Evolutionary conservation across 495 filamentous ascomycete species (phyloP), one percentile per base, ranked within the genome.

Genomic region (Talaromyces adpressus): DNA sequence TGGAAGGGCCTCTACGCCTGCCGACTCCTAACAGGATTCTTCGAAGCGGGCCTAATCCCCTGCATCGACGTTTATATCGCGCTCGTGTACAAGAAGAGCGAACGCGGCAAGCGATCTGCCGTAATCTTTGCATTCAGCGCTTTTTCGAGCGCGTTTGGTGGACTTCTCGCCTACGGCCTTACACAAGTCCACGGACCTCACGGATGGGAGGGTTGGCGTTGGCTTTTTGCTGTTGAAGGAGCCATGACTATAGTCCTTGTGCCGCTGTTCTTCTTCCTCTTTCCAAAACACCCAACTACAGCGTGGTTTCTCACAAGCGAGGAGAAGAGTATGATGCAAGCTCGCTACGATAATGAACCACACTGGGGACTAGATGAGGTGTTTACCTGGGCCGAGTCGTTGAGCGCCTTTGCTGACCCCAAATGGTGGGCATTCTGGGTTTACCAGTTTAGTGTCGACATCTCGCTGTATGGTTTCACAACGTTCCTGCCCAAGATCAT

Each of bases 381-480:
- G 32, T 67, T 61, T 39, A 57, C 25, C 30, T 64, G 62, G 63
- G 57, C 57, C 51, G 57, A 61, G 36, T 61, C 57, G 18, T 56
- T 61, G 25, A 59, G 47, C 57, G 53, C 45, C 12, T 54, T 68
- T 23, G 49, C 22, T 52, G 62, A 64, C 41, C 63, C 62, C 16
- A 67, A 67, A 57, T 67, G 57, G 56, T 67, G 29, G 27, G 62
- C 63, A 14, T 65, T 65, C 39, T 67, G 63, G 61, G 59, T 54
- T 58, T 61, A 58, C 39, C 61, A 66, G 54, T 66, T 66, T 63
- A 60, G 64, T 62, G 54, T 58, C 39, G 61, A 66, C 29, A 61
- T 66, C 62, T 59, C 39, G 8, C 41, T 62, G 5, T 66, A 60
- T 47, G 61, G 64, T 14, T 64, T 64, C 62, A 64, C 62, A 22